Evolutionary conservation across 139 green algal species (phyloP), one percentile per base, ranked within the genome.

Genomic region (Helicosporidium sp.): DNA sequence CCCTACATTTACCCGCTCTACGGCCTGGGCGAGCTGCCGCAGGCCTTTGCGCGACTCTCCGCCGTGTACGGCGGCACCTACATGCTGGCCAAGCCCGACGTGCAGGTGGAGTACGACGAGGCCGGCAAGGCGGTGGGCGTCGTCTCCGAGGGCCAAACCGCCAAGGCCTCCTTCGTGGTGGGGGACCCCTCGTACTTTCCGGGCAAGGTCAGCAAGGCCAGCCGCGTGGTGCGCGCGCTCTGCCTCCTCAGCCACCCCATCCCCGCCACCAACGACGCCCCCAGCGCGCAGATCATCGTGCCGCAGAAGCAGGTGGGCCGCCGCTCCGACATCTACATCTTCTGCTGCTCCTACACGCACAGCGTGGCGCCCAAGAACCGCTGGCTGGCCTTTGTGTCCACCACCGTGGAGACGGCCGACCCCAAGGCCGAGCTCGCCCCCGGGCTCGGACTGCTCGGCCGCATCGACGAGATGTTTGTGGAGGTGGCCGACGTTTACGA

Each of bases 1-100:
- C 89, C 89, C 10, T 98, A 96, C 72, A 93, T 98, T 54, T 98
- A 98, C 75, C 89, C 89, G 0, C 66, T 92, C 10, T 98, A 97
- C 43, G 89, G 89, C 27, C 75, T 98, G 5, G 89, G 89, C 4
- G 87, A 96, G 68, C 73, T 97, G 46, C 87, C 87, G 15, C 86
- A 95, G 79, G 79, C 77, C 3, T 99, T 99, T 74, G 89, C 89
- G 1, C 74, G 89, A 19, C 68, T 99, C 41, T 78, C 61, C 6
- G 89, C 89, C 0, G 89, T 99, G 55, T 92, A 95, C 52, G 89
- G 89, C 16, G 89, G 89, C 48, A 94, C 87, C 20, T 99, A 99
- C 78, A 99, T 99, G 89, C 83, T 99, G 26, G 68, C 69, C 59
- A 88, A 89, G 61, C 67, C 74, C 7, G 85, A 91, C 46, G 75